These are phyloP conservation scores for Fraxinus quadrangulata DNA, from an alignment of 257 asterid genomes.

Conservation along the genomic window DNA sequence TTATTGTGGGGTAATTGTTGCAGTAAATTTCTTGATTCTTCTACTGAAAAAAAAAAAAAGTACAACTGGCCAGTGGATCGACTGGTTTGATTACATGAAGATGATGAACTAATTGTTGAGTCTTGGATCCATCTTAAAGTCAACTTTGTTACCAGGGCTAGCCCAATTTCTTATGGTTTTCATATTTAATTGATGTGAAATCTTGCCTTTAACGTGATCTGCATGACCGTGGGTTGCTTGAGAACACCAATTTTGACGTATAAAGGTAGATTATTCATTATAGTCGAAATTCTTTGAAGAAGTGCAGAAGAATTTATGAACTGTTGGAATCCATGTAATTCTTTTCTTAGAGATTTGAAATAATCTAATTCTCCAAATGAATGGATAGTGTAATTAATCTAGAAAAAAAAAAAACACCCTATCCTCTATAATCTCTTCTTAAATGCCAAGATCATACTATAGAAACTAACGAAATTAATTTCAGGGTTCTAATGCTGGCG, in stretches of 20 bases:
- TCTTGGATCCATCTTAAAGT: not conserved
- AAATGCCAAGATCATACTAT: not conserved
- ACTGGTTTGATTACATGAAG: not conserved
- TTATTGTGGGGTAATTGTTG: not conserved
- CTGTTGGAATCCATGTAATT: constrained; percentile 6
- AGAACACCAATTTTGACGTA: too few relatives aligned
- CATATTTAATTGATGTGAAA: not conserved
- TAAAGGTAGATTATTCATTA: too few relatives aligned
- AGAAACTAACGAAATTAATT: constrained; percentile 14
- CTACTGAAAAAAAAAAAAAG: not conserved
- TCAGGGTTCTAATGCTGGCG: constrained; percentile 77
- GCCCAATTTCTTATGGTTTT: not conserved
- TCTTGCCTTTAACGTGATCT: too few relatives aligned
- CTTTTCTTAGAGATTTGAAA: not conserved
- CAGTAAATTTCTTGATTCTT: not conserved
- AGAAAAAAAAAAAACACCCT: not conserved
- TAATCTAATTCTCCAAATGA: not conserved
- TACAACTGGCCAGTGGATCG: not conserved
- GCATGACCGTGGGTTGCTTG: too few relatives aligned
- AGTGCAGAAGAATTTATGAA: not conserved
- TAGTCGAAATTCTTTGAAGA: not conserved
- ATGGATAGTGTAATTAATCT: not conserved
- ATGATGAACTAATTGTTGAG: not conserved
- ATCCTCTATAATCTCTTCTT: not conserved
- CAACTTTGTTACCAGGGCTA: not conserved